Evolutionary conservation across 176 grass and related monocot genomes (phyloP).

Genomic region (Tuctoria greenei): DNA sequence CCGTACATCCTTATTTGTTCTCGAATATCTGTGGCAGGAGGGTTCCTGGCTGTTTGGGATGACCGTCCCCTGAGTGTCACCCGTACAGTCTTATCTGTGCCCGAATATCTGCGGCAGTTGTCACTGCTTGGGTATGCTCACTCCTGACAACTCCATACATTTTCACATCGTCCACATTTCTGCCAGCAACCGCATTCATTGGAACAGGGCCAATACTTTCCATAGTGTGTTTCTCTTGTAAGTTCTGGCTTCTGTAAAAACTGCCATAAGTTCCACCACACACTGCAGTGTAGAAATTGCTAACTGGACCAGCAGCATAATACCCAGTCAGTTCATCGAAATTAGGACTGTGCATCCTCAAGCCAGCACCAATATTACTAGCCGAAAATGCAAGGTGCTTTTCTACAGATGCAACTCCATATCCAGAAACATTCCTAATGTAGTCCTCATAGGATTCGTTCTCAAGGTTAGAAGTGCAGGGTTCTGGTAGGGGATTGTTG

Average conservation of each 20-base stretch:
- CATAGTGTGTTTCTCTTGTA: constrained; percentile 23
- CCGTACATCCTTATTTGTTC: constrained; percentile 38
- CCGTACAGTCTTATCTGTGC: constrained; percentile 37
- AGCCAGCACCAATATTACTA: constrained; percentile 18
- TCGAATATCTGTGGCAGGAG: constrained; percentile 21
- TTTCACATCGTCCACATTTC: constrained; percentile 5
- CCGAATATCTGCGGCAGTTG: constrained; percentile 18
- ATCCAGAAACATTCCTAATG: constrained; percentile 15
- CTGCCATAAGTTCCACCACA: constrained; percentile 20
- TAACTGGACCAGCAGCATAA: constrained; percentile 8
- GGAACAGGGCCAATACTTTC: background rate
- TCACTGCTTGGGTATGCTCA: background rate
- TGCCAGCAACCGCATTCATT: constrained; percentile 7
- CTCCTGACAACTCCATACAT: background rate
- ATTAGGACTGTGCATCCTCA: constrained; percentile 7
- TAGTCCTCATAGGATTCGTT: background rate
- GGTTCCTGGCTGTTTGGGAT: background rate
- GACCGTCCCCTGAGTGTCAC: constrained; percentile 25
- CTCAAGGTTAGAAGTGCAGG: background rate
- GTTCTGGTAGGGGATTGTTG: background rate
- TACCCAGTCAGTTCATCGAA: constrained; percentile 10
- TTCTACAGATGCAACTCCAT: constrained; percentile 35
- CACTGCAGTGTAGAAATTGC: constrained; percentile 14
- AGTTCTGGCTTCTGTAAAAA: constrained; percentile 6
- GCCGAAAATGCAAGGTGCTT: constrained; percentile 24